Percentiles rank a stretch among this genome's conserved stretches.
Conservation (phyloP, 1,139 yeast species). For the Kodamaea anthophila region DNA sequence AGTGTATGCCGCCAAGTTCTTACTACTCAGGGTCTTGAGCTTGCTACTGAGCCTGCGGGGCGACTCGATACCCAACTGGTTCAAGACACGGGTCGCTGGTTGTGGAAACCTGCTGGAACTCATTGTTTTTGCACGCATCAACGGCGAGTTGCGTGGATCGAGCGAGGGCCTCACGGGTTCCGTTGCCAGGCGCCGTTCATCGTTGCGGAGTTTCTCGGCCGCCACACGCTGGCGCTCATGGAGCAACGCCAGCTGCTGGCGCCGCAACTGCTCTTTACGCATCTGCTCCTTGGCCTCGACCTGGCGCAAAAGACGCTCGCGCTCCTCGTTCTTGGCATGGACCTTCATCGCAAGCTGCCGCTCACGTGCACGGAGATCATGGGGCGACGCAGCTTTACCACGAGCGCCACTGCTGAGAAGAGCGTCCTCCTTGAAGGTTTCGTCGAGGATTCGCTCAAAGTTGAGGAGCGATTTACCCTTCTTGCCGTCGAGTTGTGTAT, state of each 20-base stretch:
- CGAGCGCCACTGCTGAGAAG: conserved; percentile 3
- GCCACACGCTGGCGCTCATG: conserved; percentile 29
- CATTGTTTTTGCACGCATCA: conserved; percentile 35
- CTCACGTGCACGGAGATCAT: conserved; percentile 19
- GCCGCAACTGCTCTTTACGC: conserved; percentile 12
- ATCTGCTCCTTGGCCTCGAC: conserved; percentile 5
- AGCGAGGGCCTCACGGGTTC: conserved; percentile 23
- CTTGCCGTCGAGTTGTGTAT: conserved; percentile 7
- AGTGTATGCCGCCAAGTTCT: conserved; percentile 30
- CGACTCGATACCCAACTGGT: conserved; percentile 33
- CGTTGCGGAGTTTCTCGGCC: conserved; percentile 23
- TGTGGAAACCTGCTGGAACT: conserved; percentile 17
- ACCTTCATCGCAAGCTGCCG: conserved; percentile 29
- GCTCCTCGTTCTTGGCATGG: conserved; percentile 23
- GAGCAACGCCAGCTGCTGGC: conserved; percentile 18
- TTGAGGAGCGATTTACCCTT: conserved; percentile 21
- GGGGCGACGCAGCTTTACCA: conserved; percentile 6
- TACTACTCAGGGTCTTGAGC: conserved; percentile 42
- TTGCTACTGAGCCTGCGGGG: conserved; percentile 18
- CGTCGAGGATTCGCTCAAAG: conserved; percentile 24
- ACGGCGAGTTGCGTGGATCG: conserved; percentile 34
- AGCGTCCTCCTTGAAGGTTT: conserved; percentile 12
- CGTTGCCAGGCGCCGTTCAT: conserved; percentile 13
- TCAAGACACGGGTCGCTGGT: conserved; percentile 26
- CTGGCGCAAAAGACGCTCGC: conserved; percentile 21